These are phyloP conservation scores for Agrocybe pediades DNA, from an alignment of 768 basidiomycete species.

Conservation along the genomic window DNA sequence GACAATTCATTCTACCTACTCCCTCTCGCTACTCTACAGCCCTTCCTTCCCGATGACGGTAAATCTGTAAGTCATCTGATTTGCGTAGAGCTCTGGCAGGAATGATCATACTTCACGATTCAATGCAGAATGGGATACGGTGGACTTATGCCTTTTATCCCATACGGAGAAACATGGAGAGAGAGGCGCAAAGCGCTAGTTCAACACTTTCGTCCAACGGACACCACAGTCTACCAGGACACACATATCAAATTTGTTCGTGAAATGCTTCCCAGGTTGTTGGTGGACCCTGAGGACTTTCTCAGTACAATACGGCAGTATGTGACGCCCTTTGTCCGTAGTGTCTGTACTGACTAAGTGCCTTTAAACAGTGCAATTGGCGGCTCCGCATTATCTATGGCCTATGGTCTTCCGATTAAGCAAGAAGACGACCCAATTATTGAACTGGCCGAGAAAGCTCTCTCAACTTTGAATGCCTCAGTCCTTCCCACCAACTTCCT, in stretches of 20 bases:
- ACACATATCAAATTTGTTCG: constrained; percentile 29
- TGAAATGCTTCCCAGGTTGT: constrained; percentile 28
- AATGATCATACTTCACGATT: not conserved
- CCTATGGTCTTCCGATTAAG: constrained; percentile 47
- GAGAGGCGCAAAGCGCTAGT: constrained; percentile 40
- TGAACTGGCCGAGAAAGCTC: constrained; percentile 24
- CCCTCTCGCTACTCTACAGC: not conserved
- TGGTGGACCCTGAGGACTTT: constrained; percentile 40
- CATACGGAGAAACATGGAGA: constrained; percentile 43
- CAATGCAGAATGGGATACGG: constrained; percentile 41
- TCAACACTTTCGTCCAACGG: constrained; percentile 38
- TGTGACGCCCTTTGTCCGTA: constrained; percentile 10
- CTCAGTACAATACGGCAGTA: constrained; percentile 25
- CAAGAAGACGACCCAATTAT: constrained; percentile 46
- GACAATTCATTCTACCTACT: not conserved
- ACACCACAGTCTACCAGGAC: constrained; percentile 29
- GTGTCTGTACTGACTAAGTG: not conserved
- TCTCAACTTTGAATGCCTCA: not conserved
- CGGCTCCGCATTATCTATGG: constrained; percentile 39
- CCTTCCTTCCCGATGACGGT: constrained; percentile 1
- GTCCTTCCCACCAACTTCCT: not conserved
- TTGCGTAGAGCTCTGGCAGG: not conserved
- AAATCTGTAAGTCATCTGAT: constrained; percentile 7
- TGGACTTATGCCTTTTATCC: constrained; percentile 40
- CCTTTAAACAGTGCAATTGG: constrained; percentile 35